Evolutionary conservation across 805 yeast genomes (phyloP), one percentile per base, ranked within the genome.

Genomic region (Lipomyces orientalis): DNA sequence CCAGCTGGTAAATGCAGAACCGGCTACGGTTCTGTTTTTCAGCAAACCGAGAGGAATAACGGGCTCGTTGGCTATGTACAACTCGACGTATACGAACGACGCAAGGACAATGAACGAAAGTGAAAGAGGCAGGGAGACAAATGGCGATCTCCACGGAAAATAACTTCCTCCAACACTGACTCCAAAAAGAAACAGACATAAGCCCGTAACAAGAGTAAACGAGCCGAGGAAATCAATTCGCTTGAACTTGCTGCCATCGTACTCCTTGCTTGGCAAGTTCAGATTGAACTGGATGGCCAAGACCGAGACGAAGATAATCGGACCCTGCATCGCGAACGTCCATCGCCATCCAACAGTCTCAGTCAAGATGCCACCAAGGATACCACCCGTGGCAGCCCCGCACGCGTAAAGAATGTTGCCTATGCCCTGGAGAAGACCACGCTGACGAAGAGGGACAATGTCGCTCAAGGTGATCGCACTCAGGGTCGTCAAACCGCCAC

Each of bases 351-450:
- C 90, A 54, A 82, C 78, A 51, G 73, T 75, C 7, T 80, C 79
- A 34, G 88, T 82, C 60, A 88, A 77, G 25, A 83, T 69, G 1
- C 93, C 92, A 76, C 85, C 77, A 81, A 83, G 22, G 78, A 64
- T 57, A 2, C 93, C 93, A n/a, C 95, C 95, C 55, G 85, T 77
- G 0, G 89, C 88, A 1, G 91, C 87, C 5, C 97, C 97, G 22
- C 87, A 75, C 9, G 93, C 95, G 74, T 85, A 93, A 52, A 87
- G 87, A 29, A 93, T 82, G 76, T 93, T 93, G 34, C 90, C 90
- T 58, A 90, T 76, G 0, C 97, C 97, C 76, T 93, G 97, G 77
- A 86, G 90, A 46, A 90, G 76, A 0, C 97, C 97, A 65, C 97
- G 83, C 56, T 88, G 86, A 64, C 95, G 83, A 67, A 90, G 62